These are phyloP conservation scores for Sinapis alba DNA, from an alignment of 441 rosid genomes.

Conservation along the genomic window DNA sequence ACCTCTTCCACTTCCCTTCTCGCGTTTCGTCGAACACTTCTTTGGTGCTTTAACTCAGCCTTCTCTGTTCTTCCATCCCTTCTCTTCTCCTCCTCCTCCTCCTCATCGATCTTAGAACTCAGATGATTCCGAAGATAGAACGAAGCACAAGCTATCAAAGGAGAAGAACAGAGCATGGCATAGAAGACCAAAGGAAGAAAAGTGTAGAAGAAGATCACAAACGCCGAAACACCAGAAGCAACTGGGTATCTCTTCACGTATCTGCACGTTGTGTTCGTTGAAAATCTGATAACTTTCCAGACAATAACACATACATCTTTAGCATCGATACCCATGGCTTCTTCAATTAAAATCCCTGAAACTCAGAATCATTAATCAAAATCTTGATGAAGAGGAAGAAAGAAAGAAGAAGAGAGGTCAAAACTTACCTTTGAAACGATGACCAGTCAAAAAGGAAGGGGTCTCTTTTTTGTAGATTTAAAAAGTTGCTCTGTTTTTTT, in stretches of 20 bases:
- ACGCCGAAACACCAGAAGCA: conserved; percentile 29
- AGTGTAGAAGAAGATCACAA: conserved; percentile 23
- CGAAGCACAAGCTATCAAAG: conserved; percentile 26
- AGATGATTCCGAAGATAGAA: conserved; percentile 19
- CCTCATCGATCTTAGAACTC: neutral
- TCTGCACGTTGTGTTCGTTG: conserved; percentile 17
- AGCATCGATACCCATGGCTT: conserved; percentile 34
- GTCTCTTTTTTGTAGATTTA: conserved; percentile 29
- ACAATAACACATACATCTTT: conserved; percentile 29
- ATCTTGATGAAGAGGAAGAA: neutral
- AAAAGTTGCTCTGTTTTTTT: conserved; percentile 14
- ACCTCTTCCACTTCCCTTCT: conserved; percentile 42
- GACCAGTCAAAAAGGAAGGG: conserved; percentile 36
- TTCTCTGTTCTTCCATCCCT: conserved; percentile 9
- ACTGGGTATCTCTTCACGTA: conserved; percentile 30
- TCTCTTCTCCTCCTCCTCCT: neutral
- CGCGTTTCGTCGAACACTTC: conserved; percentile 45
- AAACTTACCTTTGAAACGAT: conserved; percentile 37
- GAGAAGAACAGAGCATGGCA: conserved; percentile 36
- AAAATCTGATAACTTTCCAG: conserved; percentile 25
- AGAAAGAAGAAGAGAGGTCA: conserved; percentile 31
- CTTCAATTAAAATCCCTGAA: conserved; percentile 19
- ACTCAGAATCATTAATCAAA: conserved; percentile 7
- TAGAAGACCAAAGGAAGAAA: conserved; percentile 36
- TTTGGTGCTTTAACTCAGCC: conserved; percentile 35